Evolutionary conservation across 176 grass and related monocot species (phyloP), one percentile per base, ranked within the genome.

Genomic region (Dactylis glomerata): DNA sequence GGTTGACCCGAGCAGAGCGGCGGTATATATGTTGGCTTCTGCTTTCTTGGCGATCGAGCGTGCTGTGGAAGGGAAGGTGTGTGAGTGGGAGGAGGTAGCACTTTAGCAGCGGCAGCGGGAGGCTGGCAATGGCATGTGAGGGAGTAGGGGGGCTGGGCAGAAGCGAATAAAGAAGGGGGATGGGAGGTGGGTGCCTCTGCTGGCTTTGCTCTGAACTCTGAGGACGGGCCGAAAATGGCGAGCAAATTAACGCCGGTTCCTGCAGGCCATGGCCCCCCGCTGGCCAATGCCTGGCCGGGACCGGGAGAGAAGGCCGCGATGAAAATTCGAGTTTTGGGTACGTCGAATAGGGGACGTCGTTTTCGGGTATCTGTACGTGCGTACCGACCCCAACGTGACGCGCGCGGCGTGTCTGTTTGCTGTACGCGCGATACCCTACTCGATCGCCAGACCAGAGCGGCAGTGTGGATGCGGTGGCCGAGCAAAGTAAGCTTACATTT

Each of bases 41-140:
- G 40, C 40, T 42, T 42, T 42, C 40, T 10, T 11, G 40, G 40
- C 40, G 40, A 42, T 1, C 40, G 40, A 42, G 40, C 42, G 42
- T 45, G 3, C 2, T 13, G 11, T 45, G 42, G 42, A 45, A 11
- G 42, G 42, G 13, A 45, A 45, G 42, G 42, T 45, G 42, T 11
- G 13, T 11, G 82, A 74, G 76, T 10, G 34, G 62, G 46, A 81
- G 68, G 72, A 41, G 38, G 27, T 62, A 5, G 24, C 34, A n/a
- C 5, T 7, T 7, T 33, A 34, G 78, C 8, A 23, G 44, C 5
- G 24, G 61, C 37, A 71, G 79, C 28, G 63, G 45, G 73, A 68
- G 76, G 68, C 76, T 91, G 61, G 85, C 81, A 90, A 87, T 91
- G 84, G 89, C 85, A 91, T 91, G 89, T 84, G 81, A 80, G 13